Evolutionary conservation across 257 asterid species (phyloP), one percentile per base, ranked within the genome.

Genomic region (Nicotiana undulata): DNA sequence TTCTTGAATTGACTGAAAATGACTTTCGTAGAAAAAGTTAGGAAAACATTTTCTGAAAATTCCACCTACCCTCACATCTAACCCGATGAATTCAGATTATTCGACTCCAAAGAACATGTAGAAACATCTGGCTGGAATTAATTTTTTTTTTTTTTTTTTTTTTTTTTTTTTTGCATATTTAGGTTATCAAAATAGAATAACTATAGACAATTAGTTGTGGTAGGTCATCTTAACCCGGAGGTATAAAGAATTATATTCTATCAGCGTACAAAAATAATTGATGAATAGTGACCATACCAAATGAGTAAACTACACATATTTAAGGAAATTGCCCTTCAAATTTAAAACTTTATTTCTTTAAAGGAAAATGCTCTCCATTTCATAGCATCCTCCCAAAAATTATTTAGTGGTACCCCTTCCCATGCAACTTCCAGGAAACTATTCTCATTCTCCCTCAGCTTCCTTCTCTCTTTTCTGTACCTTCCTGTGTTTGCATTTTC

Each of bases 381-480:
- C 81, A 34, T 56, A 5, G n/a, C 22, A 72, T 72, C 11, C 78
- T 26, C 4, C 28, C 34, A 20, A 44, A 44, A n/a, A 20, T 9
- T 24, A 31, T 58, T 40, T 16, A 26, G 20, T 18, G 53, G 56
- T 63, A 60, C 77, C 82, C 82, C 46, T 3, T 91, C 86, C 89
- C 85, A 51, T 86, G 94, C 89, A 90, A 65, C 87, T 91, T 91
- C 93, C 80, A 70, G 80, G 90, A 85, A 87, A 46, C 77, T 76
- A 77, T 16, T 55, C 76, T 66, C 81, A 58, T 37, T 78, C 32
- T 29, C 32, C 32, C 32, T 80, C 53, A 46, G n/a, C 61, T 18
- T 55, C 61, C 24, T 55, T 55, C 3, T 13, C 24, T 55, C 61
- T 77, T 49, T 70, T 59, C 74, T 72, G 88, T 76, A 85, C 76